phyloP scores from a whole-genome alignment of 2,329 filamentous ascomycete species.

The Pestalotiopsis fici region DNA sequence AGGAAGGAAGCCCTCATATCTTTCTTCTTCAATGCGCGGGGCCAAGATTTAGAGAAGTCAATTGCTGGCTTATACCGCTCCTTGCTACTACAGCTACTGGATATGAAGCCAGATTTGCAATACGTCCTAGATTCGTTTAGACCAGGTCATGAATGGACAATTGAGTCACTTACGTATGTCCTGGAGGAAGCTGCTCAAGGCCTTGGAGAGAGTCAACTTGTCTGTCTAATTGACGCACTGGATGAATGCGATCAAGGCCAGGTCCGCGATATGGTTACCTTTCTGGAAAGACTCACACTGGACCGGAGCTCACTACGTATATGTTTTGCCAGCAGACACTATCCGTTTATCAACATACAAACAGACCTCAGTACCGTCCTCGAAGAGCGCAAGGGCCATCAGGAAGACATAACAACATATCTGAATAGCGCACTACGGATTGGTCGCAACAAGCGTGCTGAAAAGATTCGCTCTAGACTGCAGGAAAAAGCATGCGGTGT shows the following conservation, averaged over 20 bases:
- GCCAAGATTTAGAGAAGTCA: conserved; percentile 43
- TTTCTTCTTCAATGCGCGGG: conserved; percentile 53
- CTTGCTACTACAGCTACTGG: conserved; percentile 46
- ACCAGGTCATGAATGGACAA: background rate
- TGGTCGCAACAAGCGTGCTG: conserved; percentile 17
- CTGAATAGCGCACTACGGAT: conserved; percentile 27
- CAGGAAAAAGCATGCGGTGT: conserved; percentile 38
- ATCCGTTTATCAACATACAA: conserved; percentile 32
- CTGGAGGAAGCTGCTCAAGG: conserved; percentile 19
- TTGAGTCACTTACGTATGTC: conserved; percentile 22
- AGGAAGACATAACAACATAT: conserved; percentile 33
- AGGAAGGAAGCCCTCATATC: conserved; percentile 16
- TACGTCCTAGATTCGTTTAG: conserved; percentile 25
- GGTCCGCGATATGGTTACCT: conserved; percentile 41
- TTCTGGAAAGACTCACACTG: conserved; percentile 37
- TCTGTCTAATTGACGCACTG: conserved; percentile 35
- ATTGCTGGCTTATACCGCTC: conserved; percentile 51
- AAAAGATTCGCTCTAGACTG: conserved; percentile 30
- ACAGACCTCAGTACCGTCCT: conserved; percentile 28
- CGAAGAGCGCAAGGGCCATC: conserved; percentile 27
- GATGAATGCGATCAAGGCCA: conserved; percentile 49
- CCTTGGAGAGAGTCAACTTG: conserved; percentile 10
- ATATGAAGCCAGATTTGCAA: conserved; percentile 32
- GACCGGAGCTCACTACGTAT: conserved; percentile 24
- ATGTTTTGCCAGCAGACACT: conserved; percentile 42